Evolutionary conservation across 139 green algal genomes (phyloP).

Genomic region (Closterium sp.): DNA sequence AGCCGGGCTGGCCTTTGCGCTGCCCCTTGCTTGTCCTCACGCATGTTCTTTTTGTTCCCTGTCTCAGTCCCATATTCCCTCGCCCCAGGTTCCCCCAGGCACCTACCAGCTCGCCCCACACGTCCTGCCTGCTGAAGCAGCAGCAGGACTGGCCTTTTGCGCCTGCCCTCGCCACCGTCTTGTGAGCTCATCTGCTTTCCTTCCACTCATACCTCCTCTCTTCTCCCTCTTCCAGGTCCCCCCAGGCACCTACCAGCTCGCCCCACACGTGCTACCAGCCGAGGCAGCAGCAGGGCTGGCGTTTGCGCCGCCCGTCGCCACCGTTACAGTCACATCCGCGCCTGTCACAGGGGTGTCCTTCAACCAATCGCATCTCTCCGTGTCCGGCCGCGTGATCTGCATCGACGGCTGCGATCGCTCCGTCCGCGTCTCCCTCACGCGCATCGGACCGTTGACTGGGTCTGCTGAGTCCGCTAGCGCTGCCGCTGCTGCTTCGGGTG

Average conservation of each 20-base stretch:
- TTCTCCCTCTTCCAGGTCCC: slow-evolving; percentile 4
- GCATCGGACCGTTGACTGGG: not conserved
- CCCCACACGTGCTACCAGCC: not conserved
- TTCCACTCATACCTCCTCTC: not conserved
- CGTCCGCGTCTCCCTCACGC: not conserved
- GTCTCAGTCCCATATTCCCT: not conserved
- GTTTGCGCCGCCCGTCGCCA: not conserved
- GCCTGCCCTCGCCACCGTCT: not conserved
- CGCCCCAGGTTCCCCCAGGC: slow-evolving; percentile 25
- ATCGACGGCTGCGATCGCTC: slow-evolving; percentile 25
- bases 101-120: not conserved
- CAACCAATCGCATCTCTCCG: slow-evolving; percentile 3
- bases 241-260: slow-evolving; percentile 11
- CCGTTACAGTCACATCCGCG: not conserved
- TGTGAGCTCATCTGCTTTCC: not conserved
- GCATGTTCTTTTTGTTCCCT: not conserved
- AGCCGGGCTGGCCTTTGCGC: no score
- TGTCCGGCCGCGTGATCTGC: slow-evolving; percentile 21
- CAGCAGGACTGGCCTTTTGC: slow-evolving; percentile 21
- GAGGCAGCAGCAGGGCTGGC: slow-evolving; percentile 18
- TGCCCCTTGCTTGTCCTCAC: no score
- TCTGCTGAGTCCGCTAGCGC: not conserved
- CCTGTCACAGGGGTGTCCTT: slow-evolving; percentile 11
- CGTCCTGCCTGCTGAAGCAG: not conserved
- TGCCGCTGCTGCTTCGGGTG: no score